These are phyloP conservation scores for California macrophylla DNA, from an alignment of 441 rosid genomes.

Conservation along the genomic window DNA sequence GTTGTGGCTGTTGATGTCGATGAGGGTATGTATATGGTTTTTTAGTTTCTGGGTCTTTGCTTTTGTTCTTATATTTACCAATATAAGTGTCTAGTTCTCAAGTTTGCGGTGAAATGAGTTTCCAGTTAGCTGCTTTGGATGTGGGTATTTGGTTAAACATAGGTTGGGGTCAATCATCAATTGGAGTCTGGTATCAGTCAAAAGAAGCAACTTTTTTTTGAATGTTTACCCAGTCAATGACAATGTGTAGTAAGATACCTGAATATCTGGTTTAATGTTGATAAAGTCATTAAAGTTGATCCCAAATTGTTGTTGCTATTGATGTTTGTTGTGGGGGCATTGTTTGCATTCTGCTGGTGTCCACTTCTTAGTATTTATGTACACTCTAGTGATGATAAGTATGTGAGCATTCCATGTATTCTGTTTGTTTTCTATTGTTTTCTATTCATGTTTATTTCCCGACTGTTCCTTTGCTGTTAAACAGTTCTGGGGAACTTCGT, in stretches of 20 bases:
- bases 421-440: not conserved
- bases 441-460: not conserved
- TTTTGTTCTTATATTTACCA: not conserved
- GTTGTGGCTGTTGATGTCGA: slow-evolving; percentile 91
- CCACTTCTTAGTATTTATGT: not conserved
- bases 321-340: not conserved
- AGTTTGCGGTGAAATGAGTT: not conserved
- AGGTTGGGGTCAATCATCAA: not conserved
- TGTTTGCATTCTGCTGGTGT: not conserved
- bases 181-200: not conserved
- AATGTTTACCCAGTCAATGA: not conserved
- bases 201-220: not conserved
- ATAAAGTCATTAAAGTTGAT: not conserved
- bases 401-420: not conserved
- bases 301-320: not conserved
- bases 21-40: slow-evolving; percentile 44
- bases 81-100: too few species aligned
- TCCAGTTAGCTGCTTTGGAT: not conserved
- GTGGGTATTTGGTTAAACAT: not conserved
- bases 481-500: slow-evolving; percentile 92
- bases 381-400: not conserved
- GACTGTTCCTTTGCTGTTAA: slow-evolving; percentile 17
- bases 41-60: not conserved
- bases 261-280: not conserved
- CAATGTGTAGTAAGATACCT: not conserved